Evolutionary conservation across 2,329 filamentous ascomycete species (phyloP).

Genomic region (Cercospora canescens): DNA sequence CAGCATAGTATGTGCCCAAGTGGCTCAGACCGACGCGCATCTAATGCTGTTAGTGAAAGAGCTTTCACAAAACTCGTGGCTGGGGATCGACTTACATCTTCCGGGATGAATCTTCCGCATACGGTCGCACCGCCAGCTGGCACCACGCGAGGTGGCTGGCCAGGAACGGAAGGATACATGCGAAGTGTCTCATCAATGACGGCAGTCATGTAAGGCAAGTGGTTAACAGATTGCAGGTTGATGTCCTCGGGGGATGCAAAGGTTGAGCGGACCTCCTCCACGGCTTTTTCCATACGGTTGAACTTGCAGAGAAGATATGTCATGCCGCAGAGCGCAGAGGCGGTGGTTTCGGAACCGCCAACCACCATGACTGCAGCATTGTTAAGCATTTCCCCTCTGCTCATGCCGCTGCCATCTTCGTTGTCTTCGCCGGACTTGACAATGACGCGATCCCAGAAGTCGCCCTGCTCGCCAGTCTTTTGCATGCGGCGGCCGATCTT

Average conservation of each 20-base stretch:
- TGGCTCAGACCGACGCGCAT: slow-evolving; percentile 17
- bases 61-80: no score
- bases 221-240: background rate
- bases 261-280: background rate
- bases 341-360: background rate
- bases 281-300: background rate
- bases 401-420: slow-evolving; percentile 28
- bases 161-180: background rate
- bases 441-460: slow-evolving; percentile 21
- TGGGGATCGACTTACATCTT: background rate
- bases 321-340: background rate
- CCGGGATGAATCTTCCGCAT: background rate
- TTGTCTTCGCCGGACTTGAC: slow-evolving; percentile 21
- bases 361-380: background rate
- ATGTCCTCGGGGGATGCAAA: background rate
- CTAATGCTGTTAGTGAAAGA: slow-evolving; percentile 29
- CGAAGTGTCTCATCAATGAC: background rate
- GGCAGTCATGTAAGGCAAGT: background rate
- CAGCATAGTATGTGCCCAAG: background rate
- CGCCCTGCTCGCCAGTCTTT: slow-evolving; percentile 1
- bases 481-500: background rate
- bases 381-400: slow-evolving; percentile 20
- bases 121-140: background rate
- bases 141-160: background rate
- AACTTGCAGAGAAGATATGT: background rate